phyloP scores from a whole-genome alignment of 106 monocot species.

The Apostasia ramifera region DNA sequence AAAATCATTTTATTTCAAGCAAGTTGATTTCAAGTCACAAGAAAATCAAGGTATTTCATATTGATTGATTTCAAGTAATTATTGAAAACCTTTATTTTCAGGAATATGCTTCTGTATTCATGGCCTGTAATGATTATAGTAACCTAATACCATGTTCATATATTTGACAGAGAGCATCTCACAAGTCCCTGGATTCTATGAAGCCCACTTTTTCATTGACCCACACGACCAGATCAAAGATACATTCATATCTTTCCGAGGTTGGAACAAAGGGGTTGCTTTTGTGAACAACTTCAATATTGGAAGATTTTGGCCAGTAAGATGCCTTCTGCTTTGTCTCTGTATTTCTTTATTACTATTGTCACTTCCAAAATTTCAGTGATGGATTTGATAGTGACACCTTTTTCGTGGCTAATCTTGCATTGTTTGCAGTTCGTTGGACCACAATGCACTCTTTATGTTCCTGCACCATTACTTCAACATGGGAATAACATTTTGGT shows the following conservation, averaged over 20 bases:
- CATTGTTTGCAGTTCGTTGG: constrained; percentile 47
- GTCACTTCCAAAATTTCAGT: not conserved
- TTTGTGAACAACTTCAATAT: constrained; percentile 96
- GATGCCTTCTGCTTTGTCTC: not conserved
- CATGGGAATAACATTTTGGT: constrained; percentile 80
- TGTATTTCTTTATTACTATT: not conserved
- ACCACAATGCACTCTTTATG: constrained; percentile 92
- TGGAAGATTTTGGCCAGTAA: constrained; percentile 97
- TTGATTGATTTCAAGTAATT: too few species aligned
- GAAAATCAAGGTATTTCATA: too few species aligned
- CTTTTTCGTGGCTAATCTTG: not conserved
- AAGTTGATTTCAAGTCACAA: too few species aligned
- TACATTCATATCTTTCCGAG: constrained; percentile 78
- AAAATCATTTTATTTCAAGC: too few species aligned
- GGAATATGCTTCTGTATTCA: too few species aligned
- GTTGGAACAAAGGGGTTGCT: constrained; percentile 91
- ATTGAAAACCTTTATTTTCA: too few species aligned
- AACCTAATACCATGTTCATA: not conserved
- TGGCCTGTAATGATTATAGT: too few species aligned
- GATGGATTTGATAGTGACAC: not conserved
- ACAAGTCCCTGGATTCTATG: constrained; percentile 58
- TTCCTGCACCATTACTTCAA: constrained; percentile 85
- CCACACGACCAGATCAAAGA: constrained; percentile 42
- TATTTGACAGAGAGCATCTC: constrained; percentile 5
- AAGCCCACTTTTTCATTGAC: constrained; percentile 58